Evolutionary conservation across 129 eudicot genomes (phyloP).

Genomic region (Escallonia herrerae): DNA sequence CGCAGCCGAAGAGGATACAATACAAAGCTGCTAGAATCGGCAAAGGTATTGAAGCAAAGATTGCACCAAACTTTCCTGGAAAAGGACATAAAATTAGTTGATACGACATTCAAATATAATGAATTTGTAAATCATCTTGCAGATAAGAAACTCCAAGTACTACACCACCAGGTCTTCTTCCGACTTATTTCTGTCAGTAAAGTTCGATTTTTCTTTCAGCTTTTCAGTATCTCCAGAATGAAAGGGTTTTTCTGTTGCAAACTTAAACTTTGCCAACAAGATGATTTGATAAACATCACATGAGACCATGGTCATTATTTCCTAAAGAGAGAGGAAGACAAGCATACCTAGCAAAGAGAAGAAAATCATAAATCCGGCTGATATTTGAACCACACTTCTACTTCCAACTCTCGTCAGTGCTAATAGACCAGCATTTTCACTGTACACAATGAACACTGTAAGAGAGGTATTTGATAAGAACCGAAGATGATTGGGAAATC

Average conservation of each 20-base stretch:
- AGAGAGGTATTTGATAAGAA: background rate
- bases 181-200: too few species aligned
- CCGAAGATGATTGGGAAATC: background rate
- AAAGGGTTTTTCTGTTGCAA: too few species aligned
- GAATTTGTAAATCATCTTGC: too few species aligned
- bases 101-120: too few species aligned
- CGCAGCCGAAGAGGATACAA: constrained; percentile 57
- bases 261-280: too few species aligned
- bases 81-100: background rate
- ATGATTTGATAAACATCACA: too few species aligned
- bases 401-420: constrained; percentile 72
- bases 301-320: too few species aligned
- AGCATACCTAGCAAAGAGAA: constrained; percentile 58
- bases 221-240: too few species aligned
- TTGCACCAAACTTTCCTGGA: constrained; percentile 70
- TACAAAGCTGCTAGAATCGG: constrained; percentile 55
- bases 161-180: too few species aligned
- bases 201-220: too few species aligned
- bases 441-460: constrained; percentile 8
- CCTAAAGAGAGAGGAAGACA: too few species aligned
- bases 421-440: constrained; percentile 71
- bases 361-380: constrained; percentile 66
- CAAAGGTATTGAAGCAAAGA: constrained; percentile 71
- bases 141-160: too few species aligned
- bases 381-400: constrained; percentile 55